phyloP scores from a whole-genome alignment of 2,329 filamentous ascomycete genomes.

The Talaromyces sp. region DNA sequence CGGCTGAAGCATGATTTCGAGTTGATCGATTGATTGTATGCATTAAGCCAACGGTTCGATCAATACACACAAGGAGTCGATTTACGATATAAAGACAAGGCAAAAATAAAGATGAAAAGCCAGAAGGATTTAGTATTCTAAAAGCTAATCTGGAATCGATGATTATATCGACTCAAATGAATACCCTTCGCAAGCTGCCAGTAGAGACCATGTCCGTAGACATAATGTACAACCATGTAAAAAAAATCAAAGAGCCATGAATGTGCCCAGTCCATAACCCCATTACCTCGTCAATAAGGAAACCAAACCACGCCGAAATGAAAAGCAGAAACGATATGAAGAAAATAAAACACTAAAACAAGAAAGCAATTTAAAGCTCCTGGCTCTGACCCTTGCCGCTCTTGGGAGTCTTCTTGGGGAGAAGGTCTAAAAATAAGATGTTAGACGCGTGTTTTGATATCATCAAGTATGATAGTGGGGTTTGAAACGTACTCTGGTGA shows the following conservation, averaged over 20 bases:
- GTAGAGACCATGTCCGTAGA: constrained; percentile 50
- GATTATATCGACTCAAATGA: constrained; percentile 13
- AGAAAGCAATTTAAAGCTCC: constrained; percentile 69
- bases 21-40: too few species aligned
- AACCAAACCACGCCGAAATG: constrained; percentile 70
- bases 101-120: neutral
- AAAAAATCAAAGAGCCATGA: constrained; percentile 53
- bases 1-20: too few species aligned
- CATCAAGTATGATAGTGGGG: neutral
- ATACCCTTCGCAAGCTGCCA: constrained; percentile 30
- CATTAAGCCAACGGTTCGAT: too few species aligned
- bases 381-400: constrained; percentile 86
- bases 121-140: constrained; percentile 12
- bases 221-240: constrained; percentile 59
- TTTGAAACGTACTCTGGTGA: constrained; percentile 72
- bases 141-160: constrained; percentile 12
- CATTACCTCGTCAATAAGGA: constrained; percentile 67
- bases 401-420: constrained; percentile 99
- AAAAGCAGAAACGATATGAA: constrained; percentile 41
- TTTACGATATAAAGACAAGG: neutral
- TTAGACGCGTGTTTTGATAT: constrained; percentile 20
- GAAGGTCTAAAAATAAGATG: constrained; percentile 67
- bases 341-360: constrained; percentile 57
- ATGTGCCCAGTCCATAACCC: constrained; percentile 61
- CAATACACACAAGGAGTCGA: neutral